Conservation (phyloP, 345 rosid genomes). For the Pseudoturritis turrita region DNA sequence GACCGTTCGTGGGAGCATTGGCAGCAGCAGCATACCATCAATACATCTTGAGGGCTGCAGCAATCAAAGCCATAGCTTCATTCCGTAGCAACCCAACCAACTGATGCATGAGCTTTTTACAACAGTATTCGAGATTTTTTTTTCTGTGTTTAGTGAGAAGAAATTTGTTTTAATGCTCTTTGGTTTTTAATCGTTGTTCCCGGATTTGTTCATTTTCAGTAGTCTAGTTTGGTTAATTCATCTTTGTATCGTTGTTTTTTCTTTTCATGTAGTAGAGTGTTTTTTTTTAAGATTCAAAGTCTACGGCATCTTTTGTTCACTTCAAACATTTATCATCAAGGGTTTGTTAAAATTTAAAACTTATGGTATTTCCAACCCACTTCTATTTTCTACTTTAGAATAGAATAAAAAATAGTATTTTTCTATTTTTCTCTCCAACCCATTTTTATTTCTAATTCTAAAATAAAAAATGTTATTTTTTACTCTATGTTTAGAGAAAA, state of each 20-base stretch:
- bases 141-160: background rate
- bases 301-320: background rate
- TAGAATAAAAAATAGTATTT: too few species aligned
- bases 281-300: background rate
- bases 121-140: background rate
- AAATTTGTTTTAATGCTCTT: background rate
- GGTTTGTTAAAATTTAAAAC: too few species aligned
- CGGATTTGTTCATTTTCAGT: background rate
- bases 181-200: background rate
- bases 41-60: constrained; percentile 31
- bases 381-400: too few species aligned
- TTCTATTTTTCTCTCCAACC: too few species aligned
- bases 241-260: background rate
- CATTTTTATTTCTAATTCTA: too few species aligned
- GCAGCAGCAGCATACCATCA: constrained; percentile 36
- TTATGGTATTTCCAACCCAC: too few species aligned
- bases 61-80: constrained; percentile 39
- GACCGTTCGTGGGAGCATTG: constrained; percentile 35
- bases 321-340: too few species aligned
- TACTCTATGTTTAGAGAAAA: too few species aligned
- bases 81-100: constrained; percentile 26
- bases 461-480: too few species aligned
- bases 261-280: background rate
- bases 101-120: background rate
- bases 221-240: background rate